These are phyloP conservation scores for Lobosporangium transversale DNA, from an alignment of 192 early-diverging fungal genomes.

Conservation along the genomic window DNA sequence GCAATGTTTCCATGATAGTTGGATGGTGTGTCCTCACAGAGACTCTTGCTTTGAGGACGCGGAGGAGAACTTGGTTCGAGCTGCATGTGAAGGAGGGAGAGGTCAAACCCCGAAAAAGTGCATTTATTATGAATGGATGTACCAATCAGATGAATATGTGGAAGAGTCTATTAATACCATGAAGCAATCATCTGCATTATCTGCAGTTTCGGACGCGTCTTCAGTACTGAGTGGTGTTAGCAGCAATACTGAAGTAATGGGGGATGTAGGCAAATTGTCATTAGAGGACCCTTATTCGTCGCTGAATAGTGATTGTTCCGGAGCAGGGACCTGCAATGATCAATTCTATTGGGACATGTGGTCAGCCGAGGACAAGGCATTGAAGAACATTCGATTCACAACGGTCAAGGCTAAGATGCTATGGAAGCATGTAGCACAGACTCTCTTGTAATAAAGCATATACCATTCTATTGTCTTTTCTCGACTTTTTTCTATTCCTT, in stretches of 20 bases:
- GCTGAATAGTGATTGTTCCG: too few species aligned
- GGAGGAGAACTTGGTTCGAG: not conserved
- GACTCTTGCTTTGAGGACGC: not conserved
- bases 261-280: too few species aligned
- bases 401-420: constrained; percentile 21
- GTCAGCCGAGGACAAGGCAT: constrained; percentile 13
- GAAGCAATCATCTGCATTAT: not conserved
- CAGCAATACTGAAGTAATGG: not conserved
- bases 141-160: constrained; percentile 14
- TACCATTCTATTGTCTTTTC: too few species aligned
- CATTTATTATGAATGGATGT: constrained; percentile 31
- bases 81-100: not conserved
- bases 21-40: constrained; percentile 16
- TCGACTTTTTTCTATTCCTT: too few species aligned
- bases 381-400: constrained; percentile 19
- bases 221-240: not conserved
- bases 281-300: too few species aligned
- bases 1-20: constrained; percentile 34
- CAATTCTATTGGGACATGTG: constrained; percentile 43
- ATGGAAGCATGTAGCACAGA: constrained; percentile 14
- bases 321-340: constrained; percentile 23
- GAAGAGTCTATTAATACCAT: not conserved
- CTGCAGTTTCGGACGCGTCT: not conserved
- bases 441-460: too few species aligned
- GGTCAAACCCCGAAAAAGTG: not conserved